Evolutionary conservation across 441 rosid genomes (phyloP), one percentile per base, ranked within the genome.

Genomic region (Corymbia citriodora): DNA sequence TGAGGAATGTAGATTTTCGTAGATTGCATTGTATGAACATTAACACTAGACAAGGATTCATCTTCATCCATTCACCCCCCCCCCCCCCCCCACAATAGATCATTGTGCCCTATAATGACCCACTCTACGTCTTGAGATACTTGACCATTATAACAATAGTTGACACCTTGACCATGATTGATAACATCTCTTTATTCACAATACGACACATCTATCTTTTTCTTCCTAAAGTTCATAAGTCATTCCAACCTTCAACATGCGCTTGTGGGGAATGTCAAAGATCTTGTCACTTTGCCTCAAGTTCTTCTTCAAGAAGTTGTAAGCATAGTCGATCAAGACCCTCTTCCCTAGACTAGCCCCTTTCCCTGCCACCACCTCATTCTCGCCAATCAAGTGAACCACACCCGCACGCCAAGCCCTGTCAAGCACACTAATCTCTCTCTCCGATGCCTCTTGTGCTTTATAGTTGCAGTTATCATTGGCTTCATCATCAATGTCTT

Each of bases 171-270:
- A 36, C 19, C 49, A 19, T 19, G 15, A 72, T 19, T 72, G 2
- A 17, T 19, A 72, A 36, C 23, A 72, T 72, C 25, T 72, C 0
- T 36, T 33, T 72, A 33, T 36, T 36, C 27, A 72, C 48, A 72
- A 36, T 19, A 72, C 5, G 10, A 19, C 5, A 33, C 23, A 33
- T 36, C 48, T 18, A 70, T 17, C 48, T 17, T 33, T 36, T 33
- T 17, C 27, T 40, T 40, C 82, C 48, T 90, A 95, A 10, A 94
- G 95, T 89, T 94, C 93, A 40, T 92, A 93, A 87, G 95, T 94
- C 95, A 94, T 94, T 16, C 96, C 95, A 19, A 96, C 95, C 87
- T 95, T 95, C 45, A 96, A 94, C 96, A 94, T 89, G n/a, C 94
- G 92, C 85, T 89, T 86, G 55, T 90, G 95, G 55, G 97, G 97